Evolutionary conservation across 257 asterid genomes (phyloP).

Genomic region (Nicotiana paniculata): DNA sequence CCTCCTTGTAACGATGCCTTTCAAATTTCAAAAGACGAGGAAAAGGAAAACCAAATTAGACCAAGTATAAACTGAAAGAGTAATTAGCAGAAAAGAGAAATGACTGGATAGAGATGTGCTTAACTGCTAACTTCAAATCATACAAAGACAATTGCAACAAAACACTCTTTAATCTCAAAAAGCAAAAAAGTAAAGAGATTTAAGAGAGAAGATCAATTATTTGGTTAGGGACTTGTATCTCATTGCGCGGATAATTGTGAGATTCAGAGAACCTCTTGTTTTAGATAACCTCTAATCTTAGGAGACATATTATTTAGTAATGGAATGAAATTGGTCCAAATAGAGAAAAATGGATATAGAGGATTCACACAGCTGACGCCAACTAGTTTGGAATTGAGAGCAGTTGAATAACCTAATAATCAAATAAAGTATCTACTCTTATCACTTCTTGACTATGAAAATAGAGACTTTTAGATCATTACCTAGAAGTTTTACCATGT

Average conservation of each 20-base stretch:
- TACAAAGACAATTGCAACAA: not conserved
- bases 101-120: not conserved
- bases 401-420: not conserved
- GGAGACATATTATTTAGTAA: not conserved
- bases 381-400: not conserved
- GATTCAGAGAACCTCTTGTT: not conserved
- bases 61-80: not conserved
- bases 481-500: not conserved
- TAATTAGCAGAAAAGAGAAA: not conserved
- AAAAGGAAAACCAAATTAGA: not conserved
- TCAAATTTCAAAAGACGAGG: conserved; percentile 1
- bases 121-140: not conserved
- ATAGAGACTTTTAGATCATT: not conserved
- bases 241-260: not conserved
- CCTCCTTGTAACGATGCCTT: conserved; percentile 97
- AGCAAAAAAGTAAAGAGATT: not conserved
- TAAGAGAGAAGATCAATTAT: not conserved
- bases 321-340: not conserved
- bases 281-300: not conserved
- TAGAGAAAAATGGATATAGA: not conserved
- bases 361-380: not conserved
- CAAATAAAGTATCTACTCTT: not conserved
- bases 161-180: not conserved
- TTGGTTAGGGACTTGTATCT: not conserved
- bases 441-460: not conserved